Base-by-base conservation (phyloP, 176 grass and related monocot species). In the Carex kokanica region DNA sequence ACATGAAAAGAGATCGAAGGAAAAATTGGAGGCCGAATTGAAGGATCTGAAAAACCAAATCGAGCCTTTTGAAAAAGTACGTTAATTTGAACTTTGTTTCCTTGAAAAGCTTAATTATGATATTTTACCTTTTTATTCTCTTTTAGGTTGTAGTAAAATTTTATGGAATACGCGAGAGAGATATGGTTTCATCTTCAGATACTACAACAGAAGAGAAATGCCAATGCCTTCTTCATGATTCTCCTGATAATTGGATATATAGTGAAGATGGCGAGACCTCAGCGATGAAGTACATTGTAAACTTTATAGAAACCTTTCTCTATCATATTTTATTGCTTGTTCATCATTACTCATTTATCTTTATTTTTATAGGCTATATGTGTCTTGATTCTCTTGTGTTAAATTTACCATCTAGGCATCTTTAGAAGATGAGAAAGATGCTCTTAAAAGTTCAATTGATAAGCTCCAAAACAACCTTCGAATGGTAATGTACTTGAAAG, bases 271-370 rank as follows among this genome's bases (percentile, higher is more conserved):
- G 85, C 56, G 91, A 86, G 88, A 89, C 92, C 81, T 91, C 92
- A 83, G 90, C 92, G 84, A 90, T 83, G 80, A 98, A 98, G 89
- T 98, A 98, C 92, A 98, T 94, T 94, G 95, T 98, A 98, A 94
- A 87, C 78, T 89, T 89, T 84, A 88, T 83, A 80, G 14, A 78
- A 18, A 70, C 86, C 86, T 91, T 81, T 83, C 60, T 90, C 78
- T 21, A 45, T 87, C 67, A 16, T 34, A 60, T 52, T n/a, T n/a
- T 72, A 54, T 60, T 60, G 66, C 67, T 8, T 75, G 36, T 87
- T 89, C 27, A 21, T 84, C 38, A 61, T 79, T 88, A 7, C 63
- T 78, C 47, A 87, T 9, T 65, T 87, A 60, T 15, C 12, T 61
- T 78, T 53, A 20, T 34, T 84, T 58, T 84, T 49, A 61, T 63